phyloP scores from a whole-genome alignment of 441 rosid species.

The Erodium chrysanthum region DNA sequence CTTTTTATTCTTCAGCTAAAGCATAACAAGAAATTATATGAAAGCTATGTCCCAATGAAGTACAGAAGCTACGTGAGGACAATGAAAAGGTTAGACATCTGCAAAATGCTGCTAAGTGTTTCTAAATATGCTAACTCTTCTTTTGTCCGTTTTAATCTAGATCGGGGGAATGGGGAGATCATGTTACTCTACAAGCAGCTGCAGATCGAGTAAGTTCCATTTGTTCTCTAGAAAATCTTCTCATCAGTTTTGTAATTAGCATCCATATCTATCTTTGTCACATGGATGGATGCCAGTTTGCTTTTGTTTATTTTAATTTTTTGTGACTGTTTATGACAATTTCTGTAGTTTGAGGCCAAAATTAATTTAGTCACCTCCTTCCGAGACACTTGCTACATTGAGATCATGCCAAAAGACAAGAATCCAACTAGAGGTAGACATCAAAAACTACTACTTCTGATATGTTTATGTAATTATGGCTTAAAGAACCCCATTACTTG shows the following conservation, averaged over 20 bases:
- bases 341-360: conserved; percentile 68
- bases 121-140: conserved; percentile 17
- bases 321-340: conserved; percentile 23
- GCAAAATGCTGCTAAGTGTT: conserved; percentile 10
- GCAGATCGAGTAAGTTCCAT: conserved; percentile 61
- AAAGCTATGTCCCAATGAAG: conserved; percentile 79
- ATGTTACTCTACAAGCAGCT: conserved; percentile 84
- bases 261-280: not conserved
- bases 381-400: conserved; percentile 68
- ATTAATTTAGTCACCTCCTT: conserved; percentile 82
- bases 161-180: conserved; percentile 92
- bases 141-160: conserved; percentile 31
- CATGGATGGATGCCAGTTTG: not conserved
- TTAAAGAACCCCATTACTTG: no score
- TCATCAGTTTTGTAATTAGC: no score
- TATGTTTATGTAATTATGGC: not conserved
- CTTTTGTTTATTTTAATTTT: no score
- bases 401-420: conserved; percentile 69
- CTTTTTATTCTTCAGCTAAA: conserved; percentile 46
- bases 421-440: conserved; percentile 54
- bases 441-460: conserved; percentile 2
- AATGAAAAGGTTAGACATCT: conserved; percentile 73
- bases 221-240: not conserved
- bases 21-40: conserved; percentile 55
- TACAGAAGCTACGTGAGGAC: conserved; percentile 66